Base-by-base conservation (phyloP, 164 flowering plant species). In the Tinospora cordifolia region DNA sequence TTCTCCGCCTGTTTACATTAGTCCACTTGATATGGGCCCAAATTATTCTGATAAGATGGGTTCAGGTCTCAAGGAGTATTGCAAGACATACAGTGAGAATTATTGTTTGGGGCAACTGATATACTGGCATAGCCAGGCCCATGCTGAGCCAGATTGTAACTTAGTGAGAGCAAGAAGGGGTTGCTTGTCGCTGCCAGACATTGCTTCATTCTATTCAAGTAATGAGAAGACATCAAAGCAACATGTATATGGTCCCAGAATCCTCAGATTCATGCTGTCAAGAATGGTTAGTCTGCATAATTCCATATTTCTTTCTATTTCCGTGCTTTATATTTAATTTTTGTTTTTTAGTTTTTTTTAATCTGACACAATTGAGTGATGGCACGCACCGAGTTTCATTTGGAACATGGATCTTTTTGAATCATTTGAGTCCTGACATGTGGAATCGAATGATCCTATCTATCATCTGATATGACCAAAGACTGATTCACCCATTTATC, bases 101-200 rank as follows among this genome's bases (percentile, higher is more conserved):
- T 95, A 92, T 82, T 95, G 99, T 80, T 75, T 95, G 68, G 99
- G 98, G 70, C 97, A 95, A 86, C 86, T 95, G 69, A 88, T 95
- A 66, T 87, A 81, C 79, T 95, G 99, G 99, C 79, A 91, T 76
- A 83, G 80, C 75, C 99, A 95, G 84, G 81, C 87, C 19, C 81
- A 83, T 78, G 78, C 87, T 15, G 93, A 92, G 3, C 99, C 99
- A 49, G 98, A 95, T 78, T 67, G 79, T 72, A 79, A 51, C 75
- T 85, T 92, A 67, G 82, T 75, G 25, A 83, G 81, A 78, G 88
- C 90, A 12, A 86, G 91, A 72, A 83, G 91, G 77, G 99, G 99
- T 62, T 92, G 97, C 81, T 81, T 92, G 83, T 83, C 87, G 13
- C 77, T 95, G 75, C 98, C 99, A 4, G 92, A 89, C 17, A 67